A percentile compares a stretch with the other conserved stretches of the same genome.
Conservation (phyloP, 2,329 filamentous ascomycete species). For the Beauveria brongniartii region DNA sequence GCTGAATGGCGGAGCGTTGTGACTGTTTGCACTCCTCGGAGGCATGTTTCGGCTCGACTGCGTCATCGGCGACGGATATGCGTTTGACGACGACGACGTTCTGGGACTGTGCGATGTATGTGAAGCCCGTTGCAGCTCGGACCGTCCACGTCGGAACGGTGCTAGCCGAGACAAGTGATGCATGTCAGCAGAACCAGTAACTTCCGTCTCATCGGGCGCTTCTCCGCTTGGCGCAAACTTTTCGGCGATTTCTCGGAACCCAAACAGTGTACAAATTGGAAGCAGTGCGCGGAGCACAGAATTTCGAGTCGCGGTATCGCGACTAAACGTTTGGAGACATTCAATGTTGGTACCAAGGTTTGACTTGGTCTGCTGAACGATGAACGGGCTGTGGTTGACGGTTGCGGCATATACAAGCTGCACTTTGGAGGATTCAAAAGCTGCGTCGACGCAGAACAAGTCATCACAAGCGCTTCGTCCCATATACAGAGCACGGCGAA, state of each 20-base stretch:
- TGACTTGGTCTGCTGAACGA: conserved; percentile 14
- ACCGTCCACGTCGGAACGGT: conserved; percentile 15
- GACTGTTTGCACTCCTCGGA: background rate
- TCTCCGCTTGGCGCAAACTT: conserved; percentile 13
- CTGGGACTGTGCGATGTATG: conserved; percentile 10
- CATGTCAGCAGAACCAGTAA: conserved; percentile 16
- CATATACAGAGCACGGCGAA: conserved; percentile 14
- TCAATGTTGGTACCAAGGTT: conserved; percentile 17
- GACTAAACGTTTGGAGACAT: conserved; percentile 14
- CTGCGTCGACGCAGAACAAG: conserved; percentile 16
- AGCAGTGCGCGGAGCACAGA: conserved; percentile 15
- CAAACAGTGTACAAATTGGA: conserved; percentile 17
- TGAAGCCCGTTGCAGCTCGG: conserved; percentile 13
- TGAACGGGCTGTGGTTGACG: conserved; percentile 14
- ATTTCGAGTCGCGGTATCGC: conserved; percentile 14
- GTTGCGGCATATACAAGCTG: conserved; percentile 20
- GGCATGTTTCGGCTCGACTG: conserved; percentile 11
- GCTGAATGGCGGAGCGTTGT: conserved; percentile 1
- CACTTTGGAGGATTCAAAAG: conserved; percentile 20
- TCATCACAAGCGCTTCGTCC: conserved; percentile 17
- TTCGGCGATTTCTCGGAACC: conserved; percentile 17
- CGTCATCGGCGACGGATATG: conserved; percentile 12
- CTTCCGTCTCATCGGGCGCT: conserved; percentile 12
- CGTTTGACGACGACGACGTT: conserved; percentile 11
- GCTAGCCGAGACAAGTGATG: conserved; percentile 16